Evolutionary conservation across 2,329 filamentous ascomycete species (phyloP).

Genomic region (Esteya vermicola): DNA sequence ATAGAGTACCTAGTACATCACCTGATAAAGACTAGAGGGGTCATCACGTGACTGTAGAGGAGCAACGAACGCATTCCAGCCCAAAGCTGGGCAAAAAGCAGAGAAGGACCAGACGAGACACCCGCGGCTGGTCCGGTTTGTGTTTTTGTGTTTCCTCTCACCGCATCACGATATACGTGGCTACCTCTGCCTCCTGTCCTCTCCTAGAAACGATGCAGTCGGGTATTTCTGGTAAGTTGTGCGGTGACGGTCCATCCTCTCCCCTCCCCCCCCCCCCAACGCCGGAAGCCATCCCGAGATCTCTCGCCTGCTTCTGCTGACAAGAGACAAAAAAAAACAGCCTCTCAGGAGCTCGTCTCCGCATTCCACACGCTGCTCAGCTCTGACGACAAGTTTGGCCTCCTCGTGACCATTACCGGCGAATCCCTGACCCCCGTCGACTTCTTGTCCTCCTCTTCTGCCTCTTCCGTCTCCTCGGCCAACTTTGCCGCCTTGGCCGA

Average conservation of each 20-base stretch:
- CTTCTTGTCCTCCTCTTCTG: slow-evolving; percentile 37
- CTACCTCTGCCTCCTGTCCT: too few species aligned
- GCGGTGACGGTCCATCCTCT: too few species aligned
- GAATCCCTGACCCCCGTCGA: slow-evolving; percentile 52
- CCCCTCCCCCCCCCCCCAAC: not conserved
- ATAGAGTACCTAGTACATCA: too few species aligned
- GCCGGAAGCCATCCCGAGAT: too few species aligned
- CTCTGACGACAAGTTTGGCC: slow-evolving; percentile 47
- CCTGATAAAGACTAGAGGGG: not conserved
- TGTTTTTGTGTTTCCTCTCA: too few species aligned
- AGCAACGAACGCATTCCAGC: not conserved
- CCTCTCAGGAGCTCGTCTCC: slow-evolving; percentile 61
- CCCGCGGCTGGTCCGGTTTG: not conserved
- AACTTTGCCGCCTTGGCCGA: slow-evolving; percentile 51
- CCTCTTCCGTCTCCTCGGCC: slow-evolving; percentile 29
- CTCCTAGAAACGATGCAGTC: slow-evolving; percentile 59
- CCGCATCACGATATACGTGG: too few species aligned
- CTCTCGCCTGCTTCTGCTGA: not conserved
- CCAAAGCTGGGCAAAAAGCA: too few species aligned
- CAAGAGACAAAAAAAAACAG: too few species aligned
- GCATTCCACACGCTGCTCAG: slow-evolving; percentile 58
- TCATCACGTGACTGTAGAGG: not conserved
- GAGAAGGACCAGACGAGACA: not conserved
- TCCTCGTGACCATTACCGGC: slow-evolving; percentile 55
- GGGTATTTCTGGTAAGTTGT: slow-evolving; percentile 52